Evolutionary conservation across 805 yeast species (phyloP), one percentile per base, ranked within the genome.

Genomic region (Suhomyces vadensis): DNA sequence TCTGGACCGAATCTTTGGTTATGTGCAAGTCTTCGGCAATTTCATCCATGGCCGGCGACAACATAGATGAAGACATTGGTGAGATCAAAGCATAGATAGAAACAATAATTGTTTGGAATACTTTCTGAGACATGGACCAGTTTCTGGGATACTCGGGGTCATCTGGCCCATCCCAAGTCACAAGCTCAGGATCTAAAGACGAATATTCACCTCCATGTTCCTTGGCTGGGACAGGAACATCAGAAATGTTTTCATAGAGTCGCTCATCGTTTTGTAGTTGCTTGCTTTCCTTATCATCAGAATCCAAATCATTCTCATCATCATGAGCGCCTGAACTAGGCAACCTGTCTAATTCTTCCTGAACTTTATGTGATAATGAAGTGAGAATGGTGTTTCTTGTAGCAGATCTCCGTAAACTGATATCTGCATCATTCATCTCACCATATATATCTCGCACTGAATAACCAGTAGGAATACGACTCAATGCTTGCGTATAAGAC

Each of bases 11-110:
- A 3, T 44, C 29, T 2, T 60, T 56, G 3, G 50, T 51, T 27
- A 69, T 64, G 17, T 57, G 46, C 25, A 69, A 63, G 3, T 67
- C 71, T 4, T 41, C 39, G 1, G 67, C 53, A 6, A 69, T 56
- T 23, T 54, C 52, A 14, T 55, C 36, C 48, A 63, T 54, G 2
- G 74, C 73, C 0, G 74, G 74, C 2, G 72, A 65, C 19, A 61
- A 49, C 41, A 69, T 67, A 5, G 74, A 67, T 6, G 73, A 67
- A 3, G 73, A 67, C 65, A 69, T 67, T 9, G 74, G 73, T 2
- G 73, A 64, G 6, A 69, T 58, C 37, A 69, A 57, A 3, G 73
- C 65, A 49, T 67, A 69, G 14, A 67, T 41, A 0, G 71, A 61
- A 1, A 67, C 73, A 31, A 67, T 47, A 5, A 47, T 52, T 23